phyloP scores from a whole-genome alignment of 164 flowering plant species.

The Malania oleifera region DNA sequence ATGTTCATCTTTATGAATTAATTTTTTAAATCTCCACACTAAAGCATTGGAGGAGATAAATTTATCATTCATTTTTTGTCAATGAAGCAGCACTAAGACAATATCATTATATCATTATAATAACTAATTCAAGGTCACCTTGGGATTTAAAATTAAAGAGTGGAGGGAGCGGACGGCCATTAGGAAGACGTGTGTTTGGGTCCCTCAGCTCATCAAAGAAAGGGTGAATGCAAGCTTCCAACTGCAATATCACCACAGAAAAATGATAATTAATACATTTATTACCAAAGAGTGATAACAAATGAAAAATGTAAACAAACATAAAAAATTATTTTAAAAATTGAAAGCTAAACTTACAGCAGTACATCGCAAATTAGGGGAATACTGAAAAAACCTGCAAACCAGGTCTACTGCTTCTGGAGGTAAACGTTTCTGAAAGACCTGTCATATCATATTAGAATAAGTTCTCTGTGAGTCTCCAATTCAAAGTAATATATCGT shows the following conservation, averaged over 20 bases:
- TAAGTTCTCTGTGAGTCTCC: neutral
- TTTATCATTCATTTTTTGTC: no score
- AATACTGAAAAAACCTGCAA: slow-evolving; percentile 89
- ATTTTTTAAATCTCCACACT: no score
- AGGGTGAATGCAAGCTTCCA: slow-evolving; percentile 94
- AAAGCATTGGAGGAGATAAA: no score
- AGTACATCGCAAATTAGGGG: slow-evolving; percentile 93
- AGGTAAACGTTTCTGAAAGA: slow-evolving; percentile 83
- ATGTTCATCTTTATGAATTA: no score
- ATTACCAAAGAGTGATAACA: neutral
- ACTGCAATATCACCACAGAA: slow-evolving; percentile 34
- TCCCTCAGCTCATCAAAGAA: slow-evolving; percentile 95
- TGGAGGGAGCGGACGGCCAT: slow-evolving; percentile 96
- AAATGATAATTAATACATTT: slow-evolving; percentile 3
- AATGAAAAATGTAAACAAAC: no score
- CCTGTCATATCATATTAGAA: slow-evolving; percentile 28
- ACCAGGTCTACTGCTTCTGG: slow-evolving; percentile 93
- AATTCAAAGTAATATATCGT: no score
- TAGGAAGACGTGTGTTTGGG: slow-evolving; percentile 83
- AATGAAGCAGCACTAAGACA: no score
- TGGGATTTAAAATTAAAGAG: slow-evolving; percentile 85
- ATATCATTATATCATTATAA: no score
- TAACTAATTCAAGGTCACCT: slow-evolving; percentile 52
- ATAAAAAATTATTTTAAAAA: no score
- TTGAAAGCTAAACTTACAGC: slow-evolving; percentile 54